Evolutionary conservation across 2,329 filamentous ascomycete genomes (phyloP).

Genomic region (Hymenoscyphus fructigenus): DNA sequence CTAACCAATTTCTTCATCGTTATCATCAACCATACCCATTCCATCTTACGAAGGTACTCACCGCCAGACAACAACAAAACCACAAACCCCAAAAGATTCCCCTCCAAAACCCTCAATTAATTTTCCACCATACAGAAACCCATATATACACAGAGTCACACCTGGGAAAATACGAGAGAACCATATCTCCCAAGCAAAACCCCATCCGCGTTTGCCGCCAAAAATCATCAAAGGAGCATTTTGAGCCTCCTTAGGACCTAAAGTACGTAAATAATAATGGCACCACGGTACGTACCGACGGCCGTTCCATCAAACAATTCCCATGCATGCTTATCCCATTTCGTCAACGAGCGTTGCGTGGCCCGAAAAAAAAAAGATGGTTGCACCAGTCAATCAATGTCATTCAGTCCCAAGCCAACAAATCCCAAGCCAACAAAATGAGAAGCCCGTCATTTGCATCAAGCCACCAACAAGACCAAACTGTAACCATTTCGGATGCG

Average conservation of each 20-base stretch:
- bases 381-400: background rate
- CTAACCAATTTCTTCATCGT: too few relatives aligned
- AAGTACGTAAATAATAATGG: background rate
- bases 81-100: background rate
- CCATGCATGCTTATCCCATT: background rate
- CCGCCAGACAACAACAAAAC: background rate
- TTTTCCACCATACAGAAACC: background rate
- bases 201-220: background rate
- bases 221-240: background rate
- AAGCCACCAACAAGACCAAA: background rate
- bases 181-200: background rate
- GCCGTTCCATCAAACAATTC: background rate
- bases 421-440: background rate
- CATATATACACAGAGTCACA: background rate
- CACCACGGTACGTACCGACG: background rate
- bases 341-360: background rate
- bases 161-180: background rate
- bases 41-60: background rate
- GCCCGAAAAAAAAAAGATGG: background rate
- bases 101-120: background rate
- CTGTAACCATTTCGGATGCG: background rate
- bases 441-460: background rate
- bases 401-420: background rate
- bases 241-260: background rate
- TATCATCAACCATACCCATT: background rate